Percentiles rank a stretch among this genome's conserved stretches.
These are phyloP conservation scores for Fomitopsis pinicola DNA, from an alignment of 1,284 basidiomycete species.

Conservation along the genomic window DNA sequence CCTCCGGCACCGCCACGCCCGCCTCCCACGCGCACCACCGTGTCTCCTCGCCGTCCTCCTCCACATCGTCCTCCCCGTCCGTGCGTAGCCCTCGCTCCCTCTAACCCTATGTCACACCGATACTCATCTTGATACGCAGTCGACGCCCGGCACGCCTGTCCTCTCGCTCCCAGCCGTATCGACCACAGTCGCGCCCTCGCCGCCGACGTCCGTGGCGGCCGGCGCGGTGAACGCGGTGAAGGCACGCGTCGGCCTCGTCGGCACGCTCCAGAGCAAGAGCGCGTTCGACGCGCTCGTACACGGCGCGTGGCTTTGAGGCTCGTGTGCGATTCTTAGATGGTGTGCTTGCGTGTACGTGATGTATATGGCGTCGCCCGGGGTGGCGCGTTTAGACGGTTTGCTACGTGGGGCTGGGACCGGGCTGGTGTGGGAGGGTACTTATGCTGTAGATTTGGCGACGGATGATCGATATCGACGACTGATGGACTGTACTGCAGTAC, in stretches of 20 bases:
- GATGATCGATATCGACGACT: too few relatives aligned
- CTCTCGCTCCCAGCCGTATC: not conserved
- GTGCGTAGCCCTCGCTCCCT: not conserved
- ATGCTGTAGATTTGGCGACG: not conserved
- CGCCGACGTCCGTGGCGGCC: not conserved
- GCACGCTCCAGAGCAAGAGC: constrained; percentile 27
- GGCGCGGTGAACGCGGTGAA: not conserved
- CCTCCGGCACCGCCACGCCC: constrained; percentile 26
- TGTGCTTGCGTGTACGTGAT: too few relatives aligned
- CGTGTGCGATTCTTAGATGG: not conserved
- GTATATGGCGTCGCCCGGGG: not conserved
- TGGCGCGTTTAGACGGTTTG: not conserved
- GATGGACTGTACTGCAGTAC: too few relatives aligned
- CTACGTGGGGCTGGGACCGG: not conserved
- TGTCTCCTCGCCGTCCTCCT: constrained; percentile 2
- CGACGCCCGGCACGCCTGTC: not conserved
- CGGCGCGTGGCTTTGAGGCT: constrained; percentile 25
- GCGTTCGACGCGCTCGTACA: constrained; percentile 30
- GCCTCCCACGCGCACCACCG: constrained; percentile 8
- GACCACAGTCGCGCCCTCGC: constrained; percentile 1
- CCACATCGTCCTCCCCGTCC: not conserved
- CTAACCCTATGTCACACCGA: not conserved
- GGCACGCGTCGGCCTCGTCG: constrained; percentile 23
- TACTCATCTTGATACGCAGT: not conserved
- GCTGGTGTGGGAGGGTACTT: too few relatives aligned